A percentile compares a stretch with the other conserved stretches of the same genome.
Evolutionary conservation across 192 early-diverging fungal genomes (phyloP).

Genomic region (Podila clonocystis): DNA sequence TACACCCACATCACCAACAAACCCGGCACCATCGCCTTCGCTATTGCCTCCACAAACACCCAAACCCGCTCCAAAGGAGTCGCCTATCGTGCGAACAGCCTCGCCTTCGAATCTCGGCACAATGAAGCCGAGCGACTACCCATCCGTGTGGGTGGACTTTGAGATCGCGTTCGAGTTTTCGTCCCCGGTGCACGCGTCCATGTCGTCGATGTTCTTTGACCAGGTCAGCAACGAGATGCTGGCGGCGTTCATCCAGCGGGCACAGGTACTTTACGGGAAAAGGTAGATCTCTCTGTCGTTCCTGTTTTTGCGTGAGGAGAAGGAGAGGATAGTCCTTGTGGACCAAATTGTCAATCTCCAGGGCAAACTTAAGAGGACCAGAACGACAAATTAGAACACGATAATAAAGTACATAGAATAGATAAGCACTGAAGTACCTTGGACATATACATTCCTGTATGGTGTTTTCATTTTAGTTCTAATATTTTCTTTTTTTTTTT

Average conservation of each 20-base stretch:
- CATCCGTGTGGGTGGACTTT: conserved; percentile 76
- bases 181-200: conserved; percentile 80
- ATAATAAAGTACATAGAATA: no score
- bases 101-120: conserved; percentile 26
- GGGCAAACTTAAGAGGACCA: no score
- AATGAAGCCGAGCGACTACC: conserved; percentile 54
- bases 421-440: no score
- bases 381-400: no score
- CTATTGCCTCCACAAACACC: background rate
- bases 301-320: no score
- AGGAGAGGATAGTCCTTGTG: no score
- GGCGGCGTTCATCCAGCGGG: conserved; percentile 65
- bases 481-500: no score
- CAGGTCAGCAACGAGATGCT: conserved; percentile 79
- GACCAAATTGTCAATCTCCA: no score
- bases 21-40: background rate
- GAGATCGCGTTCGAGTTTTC: conserved; percentile 85
- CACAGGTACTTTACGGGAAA: conserved; percentile 32
- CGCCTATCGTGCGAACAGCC: conserved; percentile 13
- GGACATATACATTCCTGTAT: no score
- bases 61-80: background rate
- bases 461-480: no score
- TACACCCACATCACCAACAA: background rate
- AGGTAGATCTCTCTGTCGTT: conserved; percentile 1
- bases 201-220: conserved; percentile 83